Base-by-base conservation (phyloP, 2,329 filamentous ascomycete genomes). In the Ophiocordyceps robertsii region DNA sequence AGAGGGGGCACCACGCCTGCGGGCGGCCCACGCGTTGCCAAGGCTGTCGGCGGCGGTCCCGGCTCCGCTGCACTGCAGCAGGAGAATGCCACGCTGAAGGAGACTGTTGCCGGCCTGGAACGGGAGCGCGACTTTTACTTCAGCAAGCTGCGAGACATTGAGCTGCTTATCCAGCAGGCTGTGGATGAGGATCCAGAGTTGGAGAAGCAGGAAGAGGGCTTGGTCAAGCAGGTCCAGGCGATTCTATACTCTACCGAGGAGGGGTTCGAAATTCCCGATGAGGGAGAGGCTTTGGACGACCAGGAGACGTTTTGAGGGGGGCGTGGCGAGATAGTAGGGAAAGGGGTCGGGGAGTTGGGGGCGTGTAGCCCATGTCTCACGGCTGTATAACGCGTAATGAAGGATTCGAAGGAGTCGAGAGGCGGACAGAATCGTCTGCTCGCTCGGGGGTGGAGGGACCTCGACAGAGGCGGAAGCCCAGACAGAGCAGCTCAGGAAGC, bases 101-200 rank as follows among this genome's bases (percentile, higher is more conserved):
- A 96, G 69, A 95, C 87, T 0, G 90, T 98, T n/a, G 73, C 78
- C 12, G 92, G 92, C 1, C 72, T 98, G 36, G 92, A 98, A 72
- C 82, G 92, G 54, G 92, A 98, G 70, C 77, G 92, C 40, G 92
- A 98, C 63, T 98, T 98, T 62, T 98, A 98, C 72, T 98, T 98
- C 66, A 93, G 86, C 74, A 98, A 98, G 72, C 74, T 98, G 50
- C 77, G 92, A 46, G 92, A 98, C 60, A 98, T 98, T 53, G 92
- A 98, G 67, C 70, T 98, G 50, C 69, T 98, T 55, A 77, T 98
- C 43, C 92, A 98, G 69, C 84, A 86, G 56, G 88, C 89, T 11
- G 83, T 93, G 57, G 92, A 98, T 53, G 84, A 87, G 48, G 85
- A 95, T 51, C 89, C 89, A 0, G 83, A 94, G 66, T 68, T 96